Evolutionary conservation across 164 flowering plant species (phyloP), one percentile per base, ranked within the genome.

Genomic region (Chimonanthus salicifolius): DNA sequence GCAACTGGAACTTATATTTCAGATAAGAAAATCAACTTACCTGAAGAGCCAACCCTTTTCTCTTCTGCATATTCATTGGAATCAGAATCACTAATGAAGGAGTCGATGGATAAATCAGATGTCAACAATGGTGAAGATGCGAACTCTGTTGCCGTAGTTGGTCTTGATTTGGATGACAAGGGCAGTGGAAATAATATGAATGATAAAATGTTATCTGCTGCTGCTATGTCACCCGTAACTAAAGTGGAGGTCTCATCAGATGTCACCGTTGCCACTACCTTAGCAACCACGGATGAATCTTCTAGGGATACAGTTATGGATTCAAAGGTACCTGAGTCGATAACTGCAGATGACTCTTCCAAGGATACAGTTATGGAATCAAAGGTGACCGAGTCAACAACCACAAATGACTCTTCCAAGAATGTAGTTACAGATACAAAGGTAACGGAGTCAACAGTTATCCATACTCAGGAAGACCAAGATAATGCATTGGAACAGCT

Each of bases 11-110:
- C 44, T 51, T 72, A 64, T 3, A 18, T 54, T 48, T 63, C 69
- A 50, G 77, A 79, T 49, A 18, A 43, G 45, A 49, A 49, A 71
- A 62, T 70, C 62, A 71, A 72, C 43, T 72, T 67, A 67, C 20
- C 50, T 70, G 58, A 50, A 54, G 65, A 67, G 54, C 62, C 6
- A n/a, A 63, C 18, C 5, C 54, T 70, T 58, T 74, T 50, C 47
- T 54, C 72, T 33, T 18, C 47, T 21, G 6, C 66, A 3, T 9
- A 44, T 33, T 58, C 71, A 46, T 16, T 66, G 8, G 71, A 76
- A 65, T 21, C 33, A 15, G 77, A 77, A 66, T 20, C 21, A 6
- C 63, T 18, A 43, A 49, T 7, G 21, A 79, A 71, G 49, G 66
- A 60, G 7, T 49, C 49, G 13, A 11, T 50, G 54, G 77, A 69